These are phyloP conservation scores for Zea luxurians DNA, from an alignment of 176 grass and related monocot genomes.

Conservation along the genomic window DNA sequence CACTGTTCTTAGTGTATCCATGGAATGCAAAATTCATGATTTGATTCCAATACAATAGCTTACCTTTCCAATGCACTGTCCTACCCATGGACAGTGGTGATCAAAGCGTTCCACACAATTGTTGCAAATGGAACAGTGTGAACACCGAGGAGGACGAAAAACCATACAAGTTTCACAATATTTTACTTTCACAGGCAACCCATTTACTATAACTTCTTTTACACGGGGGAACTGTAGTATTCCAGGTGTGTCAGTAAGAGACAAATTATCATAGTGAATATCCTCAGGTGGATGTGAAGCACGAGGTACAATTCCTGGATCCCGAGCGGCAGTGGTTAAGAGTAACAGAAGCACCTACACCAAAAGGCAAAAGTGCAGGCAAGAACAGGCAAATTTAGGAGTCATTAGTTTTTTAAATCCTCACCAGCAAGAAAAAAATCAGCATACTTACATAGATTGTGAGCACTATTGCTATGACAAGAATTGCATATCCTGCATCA, in stretches of 20 bases:
- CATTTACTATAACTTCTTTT: slow-evolving; percentile 77
- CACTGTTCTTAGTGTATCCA: neutral
- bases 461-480: slow-evolving; percentile 57
- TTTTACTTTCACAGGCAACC: slow-evolving; percentile 70
- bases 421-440: slow-evolving; percentile 7
- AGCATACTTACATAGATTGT: slow-evolving; percentile 68
- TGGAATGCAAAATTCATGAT: neutral
- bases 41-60: slow-evolving; percentile 7
- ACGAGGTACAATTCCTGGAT: slow-evolving; percentile 80
- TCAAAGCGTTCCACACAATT: slow-evolving; percentile 57
- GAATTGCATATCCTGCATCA: slow-evolving; percentile 72
- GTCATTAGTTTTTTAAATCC: neutral
- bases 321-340: slow-evolving; percentile 54
- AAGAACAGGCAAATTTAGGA: slow-evolving; percentile 4
- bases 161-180: slow-evolving; percentile 94
- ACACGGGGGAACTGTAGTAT: slow-evolving; percentile 47
- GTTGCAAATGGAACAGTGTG: slow-evolving; percentile 68
- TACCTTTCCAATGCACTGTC: slow-evolving; percentile 85
- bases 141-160: slow-evolving; percentile 77
- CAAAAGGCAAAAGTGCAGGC: slow-evolving; percentile 9
- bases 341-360: slow-evolving; percentile 67
- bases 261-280: slow-evolving; percentile 52
- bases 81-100: slow-evolving; percentile 90
- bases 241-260: slow-evolving; percentile 51
- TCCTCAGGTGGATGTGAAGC: slow-evolving; percentile 70